Conservation (phyloP, 176 grass and related monocot genomes). For the Oryza nivara region DNA sequence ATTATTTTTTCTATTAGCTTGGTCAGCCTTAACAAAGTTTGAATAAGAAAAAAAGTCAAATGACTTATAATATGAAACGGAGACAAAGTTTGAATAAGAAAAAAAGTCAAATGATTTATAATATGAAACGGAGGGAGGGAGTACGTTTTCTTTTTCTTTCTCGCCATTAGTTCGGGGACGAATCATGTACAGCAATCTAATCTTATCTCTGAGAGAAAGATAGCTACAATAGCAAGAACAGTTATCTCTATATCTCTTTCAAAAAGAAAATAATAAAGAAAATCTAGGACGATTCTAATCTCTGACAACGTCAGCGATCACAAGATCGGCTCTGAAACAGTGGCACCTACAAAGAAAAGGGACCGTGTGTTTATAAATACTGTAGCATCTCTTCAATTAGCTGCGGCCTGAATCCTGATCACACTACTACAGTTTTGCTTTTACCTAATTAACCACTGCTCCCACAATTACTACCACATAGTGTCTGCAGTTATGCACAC, state of each 20-base stretch:
- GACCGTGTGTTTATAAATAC: neutral
- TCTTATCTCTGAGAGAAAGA: neutral
- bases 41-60: too few species aligned
- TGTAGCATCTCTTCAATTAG: neutral
- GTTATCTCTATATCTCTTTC: neutral
- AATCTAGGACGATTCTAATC: neutral
- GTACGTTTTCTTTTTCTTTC: neutral
- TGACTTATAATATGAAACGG: too few species aligned
- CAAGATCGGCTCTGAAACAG: neutral
- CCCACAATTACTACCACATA: neutral
- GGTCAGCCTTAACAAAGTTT: too few species aligned
- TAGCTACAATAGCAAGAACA: neutral
- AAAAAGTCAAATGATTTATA: too few species aligned
- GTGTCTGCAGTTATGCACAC: neutral
- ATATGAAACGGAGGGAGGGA: too few species aligned
- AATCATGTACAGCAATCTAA: neutral
- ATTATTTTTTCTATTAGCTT: too few species aligned
- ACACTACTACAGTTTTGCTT: neutral
- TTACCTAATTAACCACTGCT: neutral
- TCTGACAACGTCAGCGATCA: neutral
- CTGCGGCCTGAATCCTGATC: neutral
- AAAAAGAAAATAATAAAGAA: too few species aligned
- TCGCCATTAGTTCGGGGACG: neutral
- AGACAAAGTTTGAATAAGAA: too few species aligned
- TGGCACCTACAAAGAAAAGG: neutral